phyloP scores from a whole-genome alignment of 2,329 filamentous ascomycete genomes.

The Pyrenophora seminiperda region DNA sequence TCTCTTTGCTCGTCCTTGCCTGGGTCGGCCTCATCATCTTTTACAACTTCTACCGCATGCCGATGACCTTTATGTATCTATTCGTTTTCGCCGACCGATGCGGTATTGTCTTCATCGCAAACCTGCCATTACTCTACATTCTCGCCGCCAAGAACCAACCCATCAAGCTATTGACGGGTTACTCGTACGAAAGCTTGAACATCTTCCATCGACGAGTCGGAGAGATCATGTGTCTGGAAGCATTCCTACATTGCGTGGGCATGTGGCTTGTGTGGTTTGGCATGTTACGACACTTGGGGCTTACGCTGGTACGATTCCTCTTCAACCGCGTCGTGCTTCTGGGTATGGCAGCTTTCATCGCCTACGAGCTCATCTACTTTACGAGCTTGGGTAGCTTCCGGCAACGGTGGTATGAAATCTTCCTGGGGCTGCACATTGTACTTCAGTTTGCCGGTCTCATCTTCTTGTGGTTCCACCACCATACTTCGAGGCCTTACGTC shows the following conservation, averaged over 20 bases:
- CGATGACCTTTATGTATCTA: conserved; percentile 55
- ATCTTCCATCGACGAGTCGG: conserved; percentile 68
- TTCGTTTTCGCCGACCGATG: conserved; percentile 65
- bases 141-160: conserved; percentile 71
- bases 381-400: conserved; percentile 66
- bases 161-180: conserved; percentile 63
- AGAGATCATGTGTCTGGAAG: conserved; percentile 65
- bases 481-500: conserved; percentile 59
- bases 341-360: conserved; percentile 60
- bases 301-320: conserved; percentile 58
- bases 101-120: conserved; percentile 59
- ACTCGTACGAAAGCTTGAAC: conserved; percentile 69
- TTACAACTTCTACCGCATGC: conserved; percentile 61
- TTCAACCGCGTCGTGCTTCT: conserved; percentile 58
- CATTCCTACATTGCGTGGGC: conserved; percentile 60
- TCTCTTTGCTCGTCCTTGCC: conserved; percentile 57
- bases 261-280: conserved; percentile 63
- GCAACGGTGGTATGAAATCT: conserved; percentile 66
- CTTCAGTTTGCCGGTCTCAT: conserved; percentile 61
- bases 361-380: conserved; percentile 66
- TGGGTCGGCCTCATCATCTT: conserved; percentile 63
- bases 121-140: conserved; percentile 63
- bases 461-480: conserved; percentile 66
- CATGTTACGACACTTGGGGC: conserved; percentile 56
- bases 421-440: conserved; percentile 63